Percentiles rank a stretch among this genome's conserved stretches.
phyloP scores from a whole-genome alignment of 169 alveolate genomes.

The Plasmodium gaboni region DNA sequence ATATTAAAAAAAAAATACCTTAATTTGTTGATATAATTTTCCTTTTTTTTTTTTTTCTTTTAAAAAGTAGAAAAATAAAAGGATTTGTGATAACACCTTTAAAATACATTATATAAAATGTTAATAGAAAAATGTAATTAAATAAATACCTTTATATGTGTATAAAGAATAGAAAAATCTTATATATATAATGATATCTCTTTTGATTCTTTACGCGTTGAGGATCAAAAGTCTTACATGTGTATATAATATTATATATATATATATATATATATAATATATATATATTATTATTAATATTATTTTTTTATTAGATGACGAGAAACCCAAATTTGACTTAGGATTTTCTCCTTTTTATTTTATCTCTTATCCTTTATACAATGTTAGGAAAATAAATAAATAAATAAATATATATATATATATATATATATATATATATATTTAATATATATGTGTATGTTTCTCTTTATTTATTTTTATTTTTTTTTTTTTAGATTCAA shows the following conservation, averaged over 20 bases:
- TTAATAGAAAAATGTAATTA: conserved; percentile 59
- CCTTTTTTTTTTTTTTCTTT: conserved; percentile 1
- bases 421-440: background rate
- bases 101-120: conserved; percentile 47
- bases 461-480: background rate
- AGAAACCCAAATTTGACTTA: conserved; percentile 60
- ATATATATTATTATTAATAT: background rate
- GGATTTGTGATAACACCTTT: background rate
- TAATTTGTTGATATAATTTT: background rate
- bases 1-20: background rate
- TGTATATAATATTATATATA: too few relatives aligned
- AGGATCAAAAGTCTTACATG: too few relatives aligned
- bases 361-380: conserved; percentile 58
- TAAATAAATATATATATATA: too few relatives aligned
- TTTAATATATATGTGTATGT: background rate
- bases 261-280: too few relatives aligned
- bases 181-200: background rate
- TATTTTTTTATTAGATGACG: conserved; percentile 47
- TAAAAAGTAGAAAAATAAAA: background rate
- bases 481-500: conserved; percentile 19
- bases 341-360: conserved; percentile 71
- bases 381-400: conserved; percentile 17
- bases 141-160: background rate
- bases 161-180: background rate
- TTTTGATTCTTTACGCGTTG: too few relatives aligned